phyloP scores from a whole-genome alignment of 345 rosid species.

The Schrenkiella parvula region DNA sequence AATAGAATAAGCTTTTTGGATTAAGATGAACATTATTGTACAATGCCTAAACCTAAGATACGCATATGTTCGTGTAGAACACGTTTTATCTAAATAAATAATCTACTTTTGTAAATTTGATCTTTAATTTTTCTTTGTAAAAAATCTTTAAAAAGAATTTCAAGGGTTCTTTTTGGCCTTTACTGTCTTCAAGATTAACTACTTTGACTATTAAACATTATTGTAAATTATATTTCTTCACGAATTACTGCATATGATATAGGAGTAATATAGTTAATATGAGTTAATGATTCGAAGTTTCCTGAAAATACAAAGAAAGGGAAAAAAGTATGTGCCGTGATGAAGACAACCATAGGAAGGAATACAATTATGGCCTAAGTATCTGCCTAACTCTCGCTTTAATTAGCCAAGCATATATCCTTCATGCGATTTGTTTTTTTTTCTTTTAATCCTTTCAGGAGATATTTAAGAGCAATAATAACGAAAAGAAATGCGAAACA shows the following conservation, averaged over 20 bases:
- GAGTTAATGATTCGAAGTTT: conserved; percentile 7
- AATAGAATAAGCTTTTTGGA: conserved; percentile 17
- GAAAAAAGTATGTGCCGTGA: conserved; percentile 3
- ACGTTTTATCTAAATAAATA: neutral
- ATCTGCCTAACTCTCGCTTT: conserved; percentile 22
- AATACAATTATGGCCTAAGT: conserved; percentile 19
- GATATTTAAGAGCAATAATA: neutral
- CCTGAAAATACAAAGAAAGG: neutral
- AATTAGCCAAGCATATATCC: conserved; percentile 8
- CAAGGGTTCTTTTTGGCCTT: neutral
- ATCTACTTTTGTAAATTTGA: neutral
- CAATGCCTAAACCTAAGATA: conserved; percentile 19
- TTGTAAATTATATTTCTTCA: neutral
- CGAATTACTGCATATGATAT: neutral
- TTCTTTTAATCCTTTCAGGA: no score
- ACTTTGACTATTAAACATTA: neutral
- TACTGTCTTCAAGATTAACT: neutral
- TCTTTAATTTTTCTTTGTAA: neutral
- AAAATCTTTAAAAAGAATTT: neutral
- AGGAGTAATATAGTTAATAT: neutral
- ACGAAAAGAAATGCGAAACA: neutral
- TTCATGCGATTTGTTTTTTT: no score
- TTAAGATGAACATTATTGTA: conserved; percentile 10
- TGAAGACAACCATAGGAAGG: neutral
- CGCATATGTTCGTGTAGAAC: conserved; percentile 13